Evolutionary conservation across 2,329 filamentous ascomycete species (phyloP), one percentile per base, ranked within the genome.

Genomic region (Helicocarpus griseus): DNA sequence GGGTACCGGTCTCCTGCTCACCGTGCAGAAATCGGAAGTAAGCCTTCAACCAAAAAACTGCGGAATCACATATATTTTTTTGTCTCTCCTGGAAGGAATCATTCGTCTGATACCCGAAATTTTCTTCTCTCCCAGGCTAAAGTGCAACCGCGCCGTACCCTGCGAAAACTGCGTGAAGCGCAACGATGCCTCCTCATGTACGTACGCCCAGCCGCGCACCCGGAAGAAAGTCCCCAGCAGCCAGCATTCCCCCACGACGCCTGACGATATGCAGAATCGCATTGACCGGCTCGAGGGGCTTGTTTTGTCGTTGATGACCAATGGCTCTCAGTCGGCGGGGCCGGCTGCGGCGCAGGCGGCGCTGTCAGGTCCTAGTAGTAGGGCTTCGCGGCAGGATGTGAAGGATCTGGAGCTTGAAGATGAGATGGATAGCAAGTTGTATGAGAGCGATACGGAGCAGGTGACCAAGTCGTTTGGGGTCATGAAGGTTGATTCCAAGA

Each of bases 211-310:
- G 60, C 81, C 88, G 60, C 91, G 88, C 70, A 94, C 87, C 48
- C 80, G 88, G 60, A 93, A 88, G 70, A 94, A 88, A 77, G 83
- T 69, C 52, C 61, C 62, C 7, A 43, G 41, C 24, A 76, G 74
- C 63, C 80, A 84, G 68, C 79, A 72, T 50, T 59, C 72, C 48
- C 71, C 80, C 71, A 76, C 78, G 52, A 76, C 79, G 60, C 89
- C 91, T 47, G 90, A 95, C 77, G 91, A 96, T 70, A 96, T 97
- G 91, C 91, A 97, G 73, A 95, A 94, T 65, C 86, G 93, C 67
- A 97, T 97, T 72, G 90, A 97, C 74, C 82, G 91, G 61, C 77
- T 97, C 58, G 91, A 97, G 77, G 86, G 87, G 60, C 74, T 97
- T 67, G 91, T 97, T 55, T 72, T 97, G 58, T 94, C 89, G 26